These are phyloP conservation scores for Candida rishiriensis DNA, from an alignment of 805 yeast species.

Conservation along the genomic window DNA sequence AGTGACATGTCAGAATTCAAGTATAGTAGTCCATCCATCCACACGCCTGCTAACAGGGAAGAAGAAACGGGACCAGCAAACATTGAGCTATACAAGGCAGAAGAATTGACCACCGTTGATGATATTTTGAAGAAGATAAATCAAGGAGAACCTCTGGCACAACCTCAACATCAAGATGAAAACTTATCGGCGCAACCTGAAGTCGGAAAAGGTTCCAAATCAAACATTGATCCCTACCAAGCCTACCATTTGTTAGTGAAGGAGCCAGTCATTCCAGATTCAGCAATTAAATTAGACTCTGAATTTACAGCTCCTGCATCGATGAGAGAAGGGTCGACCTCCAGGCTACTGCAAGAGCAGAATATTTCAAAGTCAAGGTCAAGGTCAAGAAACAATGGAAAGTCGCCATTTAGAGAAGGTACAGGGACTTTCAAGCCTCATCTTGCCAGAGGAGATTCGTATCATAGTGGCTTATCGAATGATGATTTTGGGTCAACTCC, in stretches of 20 bases:
- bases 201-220: conserved; percentile 6
- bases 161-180: not conserved
- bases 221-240: conserved; percentile 7
- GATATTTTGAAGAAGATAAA: conserved; percentile 31
- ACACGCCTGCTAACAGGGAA: conserved; percentile 1
- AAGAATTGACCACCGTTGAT: conserved; percentile 24
- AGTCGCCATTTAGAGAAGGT: conserved; percentile 25
- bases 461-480: conserved; percentile 51
- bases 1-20: conserved; percentile 15
- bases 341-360: conserved; percentile 23
- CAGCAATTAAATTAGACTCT: conserved; percentile 35
- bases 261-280: conserved; percentile 30
- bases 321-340: conserved; percentile 38
- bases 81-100: conserved; percentile 20
- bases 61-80: conserved; percentile 2
- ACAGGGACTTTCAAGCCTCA: conserved; percentile 46
- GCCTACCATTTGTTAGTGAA: conserved; percentile 3
- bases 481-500: conserved; percentile 32
- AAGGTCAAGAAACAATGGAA: conserved; percentile 13
- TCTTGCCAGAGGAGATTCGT: conserved; percentile 74
- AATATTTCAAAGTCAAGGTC: conserved; percentile 9
- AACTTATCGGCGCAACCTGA: too few species aligned
- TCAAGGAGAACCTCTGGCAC: conserved; percentile 22
- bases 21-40: conserved; percentile 9
- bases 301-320: conserved; percentile 41